Percentiles rank a stretch among this genome's conserved stretches.
These are phyloP conservation scores for Hordeum marinum DNA, from an alignment of 176 grass and related monocot genomes.

Conservation along the genomic window DNA sequence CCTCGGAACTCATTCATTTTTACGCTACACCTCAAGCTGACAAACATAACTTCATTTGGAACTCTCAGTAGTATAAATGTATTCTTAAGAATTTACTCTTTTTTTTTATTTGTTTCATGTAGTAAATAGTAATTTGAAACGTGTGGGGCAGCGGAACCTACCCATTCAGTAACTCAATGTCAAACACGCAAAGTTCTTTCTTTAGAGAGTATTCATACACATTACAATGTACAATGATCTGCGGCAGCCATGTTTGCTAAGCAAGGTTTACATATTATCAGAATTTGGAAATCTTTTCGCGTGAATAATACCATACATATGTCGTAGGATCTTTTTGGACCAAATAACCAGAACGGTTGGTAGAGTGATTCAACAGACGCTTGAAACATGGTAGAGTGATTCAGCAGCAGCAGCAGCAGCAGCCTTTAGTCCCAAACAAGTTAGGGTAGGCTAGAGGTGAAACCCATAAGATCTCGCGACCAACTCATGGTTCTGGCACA, in stretches of 20 bases:
- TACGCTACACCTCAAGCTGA: neutral
- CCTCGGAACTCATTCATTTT: neutral
- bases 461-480: too few relatives aligned
- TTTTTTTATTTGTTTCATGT: neutral
- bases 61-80: neutral
- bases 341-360: neutral
- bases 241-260: neutral
- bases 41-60: constrained; percentile 8
- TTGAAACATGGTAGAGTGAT: neutral
- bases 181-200: neutral
- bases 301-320: neutral
- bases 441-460: too few relatives aligned
- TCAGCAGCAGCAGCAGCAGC: too few relatives aligned
- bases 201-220: neutral
- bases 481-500: too few relatives aligned
- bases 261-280: neutral
- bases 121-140: constrained; percentile 9
- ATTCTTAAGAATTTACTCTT: neutral
- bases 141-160: neutral
- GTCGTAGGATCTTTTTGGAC: neutral
- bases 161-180: neutral
- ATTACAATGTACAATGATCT: neutral
- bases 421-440: too few relatives aligned
- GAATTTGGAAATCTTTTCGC: neutral
- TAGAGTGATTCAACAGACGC: neutral